phyloP scores from a whole-genome alignment of 257 asterid genomes.

The Nicotiana paniculata region DNA sequence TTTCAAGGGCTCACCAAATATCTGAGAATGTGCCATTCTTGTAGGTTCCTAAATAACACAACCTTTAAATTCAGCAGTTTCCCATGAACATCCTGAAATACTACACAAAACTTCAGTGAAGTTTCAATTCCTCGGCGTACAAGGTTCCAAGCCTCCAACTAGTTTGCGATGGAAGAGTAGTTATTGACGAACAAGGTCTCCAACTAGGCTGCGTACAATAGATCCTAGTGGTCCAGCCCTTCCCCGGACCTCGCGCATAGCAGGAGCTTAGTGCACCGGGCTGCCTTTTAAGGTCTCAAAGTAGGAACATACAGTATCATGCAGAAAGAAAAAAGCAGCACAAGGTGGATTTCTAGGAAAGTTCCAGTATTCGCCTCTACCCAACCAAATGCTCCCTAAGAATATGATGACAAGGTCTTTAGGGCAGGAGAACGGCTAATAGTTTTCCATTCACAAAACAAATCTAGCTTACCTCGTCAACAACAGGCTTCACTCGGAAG shows the following conservation, averaged over 20 bases:
- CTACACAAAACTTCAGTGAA: not conserved
- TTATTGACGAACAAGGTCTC: not conserved
- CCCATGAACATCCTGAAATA: not conserved
- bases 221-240: too few species aligned
- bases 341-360: not conserved
- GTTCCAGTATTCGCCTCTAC: not conserved
- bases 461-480: conserved; percentile 51
- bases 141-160: not conserved
- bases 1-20: not conserved
- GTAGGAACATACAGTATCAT: not conserved
- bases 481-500: conserved; percentile 66
- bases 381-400: not conserved
- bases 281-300: not conserved
- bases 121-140: not conserved
- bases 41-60: not conserved
- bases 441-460: not conserved
- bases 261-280: too few species aligned
- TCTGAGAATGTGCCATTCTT: not conserved
- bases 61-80: not conserved
- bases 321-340: not conserved
- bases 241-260: too few species aligned
- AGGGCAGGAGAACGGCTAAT: not conserved
- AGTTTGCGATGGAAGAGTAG: not conserved
- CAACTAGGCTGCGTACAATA: too few species aligned
- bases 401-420: not conserved